Base-by-base conservation (phyloP, 768 basidiomycete genomes). In the Lactifluus pinguis region DNA sequence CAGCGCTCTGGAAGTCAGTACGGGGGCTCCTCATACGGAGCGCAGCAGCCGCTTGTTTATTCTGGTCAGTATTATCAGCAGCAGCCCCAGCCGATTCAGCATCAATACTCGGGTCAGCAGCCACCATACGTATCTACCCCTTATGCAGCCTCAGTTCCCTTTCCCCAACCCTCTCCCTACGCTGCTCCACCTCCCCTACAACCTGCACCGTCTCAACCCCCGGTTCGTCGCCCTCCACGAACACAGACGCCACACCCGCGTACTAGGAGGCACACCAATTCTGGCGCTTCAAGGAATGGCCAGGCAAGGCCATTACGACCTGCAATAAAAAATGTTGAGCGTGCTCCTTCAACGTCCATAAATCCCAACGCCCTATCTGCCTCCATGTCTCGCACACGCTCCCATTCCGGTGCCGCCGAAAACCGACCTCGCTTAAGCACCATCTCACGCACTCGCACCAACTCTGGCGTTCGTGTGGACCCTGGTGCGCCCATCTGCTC, bases 291-390 rank as follows among this genome's bases (percentile, higher is more conserved):
- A 1, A 60, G 1, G 39, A 71, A 30, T 30, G 38, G 34, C 34
- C 52, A 55, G 48, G 34, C 34, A 39, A 50, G 69, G 51, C 74
- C 72, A 2, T 73, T 83, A 44, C 86, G 78, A 71, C 80, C 86
- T 38, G 83, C 83, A 0, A 70, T 86, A 69, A 86, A 82, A 70
- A 83, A 79, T 68, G 67, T 74, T 19, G 69, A 69, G 14, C 68
- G 63, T 17, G 7, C 41, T 6, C 56, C 42, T 25, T 49, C 56
- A 7, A 9, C 21, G 13, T 30, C 42, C 4, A 39, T 21, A 29
- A 56, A 47, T 19, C 19, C 36, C 29, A 30, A 49, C 8, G 70
- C 72, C 48, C 68, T 76, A 11, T 67, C 72, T 3, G 45, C 19
- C 5, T 15, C 61, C 21, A 1, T 10, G 3, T 32, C 39, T 51